phyloP scores from a whole-genome alignment of 108 stramenopile genomes.

The Mayamaea pseudoterrestris region DNA sequence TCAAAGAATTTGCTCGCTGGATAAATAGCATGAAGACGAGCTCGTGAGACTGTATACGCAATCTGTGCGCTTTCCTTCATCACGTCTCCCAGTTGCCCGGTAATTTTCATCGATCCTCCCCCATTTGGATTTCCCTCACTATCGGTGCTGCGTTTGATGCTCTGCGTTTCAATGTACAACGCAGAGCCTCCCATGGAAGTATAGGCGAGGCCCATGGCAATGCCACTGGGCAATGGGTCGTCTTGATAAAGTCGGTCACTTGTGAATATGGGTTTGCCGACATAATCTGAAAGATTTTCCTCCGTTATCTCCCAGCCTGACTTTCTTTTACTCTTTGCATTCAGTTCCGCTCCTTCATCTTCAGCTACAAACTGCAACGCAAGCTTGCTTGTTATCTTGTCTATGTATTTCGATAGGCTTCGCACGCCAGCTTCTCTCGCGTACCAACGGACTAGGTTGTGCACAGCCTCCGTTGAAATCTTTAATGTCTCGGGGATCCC shows the following conservation, averaged over 20 bases:
- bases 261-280: conserved; percentile 90
- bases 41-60: conserved; percentile 89
- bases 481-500: conserved; percentile 54
- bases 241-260: conserved; percentile 87
- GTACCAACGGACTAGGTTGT: conserved; percentile 89
- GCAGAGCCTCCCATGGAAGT: conserved; percentile 94
- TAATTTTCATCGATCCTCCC: conserved; percentile 68
- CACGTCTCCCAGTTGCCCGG: conserved; percentile 92
- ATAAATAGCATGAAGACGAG: conserved; percentile 54
- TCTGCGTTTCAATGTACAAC: conserved; percentile 95
- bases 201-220: conserved; percentile 98
- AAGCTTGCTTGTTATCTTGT: conserved; percentile 87
- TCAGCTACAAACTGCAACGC: conserved; percentile 81
- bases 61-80: conserved; percentile 93
- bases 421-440: conserved; percentile 96
- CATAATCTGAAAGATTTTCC: conserved; percentile 77
- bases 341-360: conserved; percentile 60
- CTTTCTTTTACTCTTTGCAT: conserved; percentile 64
- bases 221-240: conserved; percentile 83
- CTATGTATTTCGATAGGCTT: conserved; percentile 89
- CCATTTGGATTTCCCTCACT: conserved; percentile 50
- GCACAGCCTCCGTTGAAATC: conserved; percentile 72
- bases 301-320: conserved; percentile 54
- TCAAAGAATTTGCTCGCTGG: conserved; percentile 64
- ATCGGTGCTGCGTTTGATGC: conserved; percentile 59